Evolutionary conservation across 2,329 filamentous ascomycete species (phyloP), one percentile per base, ranked within the genome.

Genomic region (Alternaria brassicae): DNA sequence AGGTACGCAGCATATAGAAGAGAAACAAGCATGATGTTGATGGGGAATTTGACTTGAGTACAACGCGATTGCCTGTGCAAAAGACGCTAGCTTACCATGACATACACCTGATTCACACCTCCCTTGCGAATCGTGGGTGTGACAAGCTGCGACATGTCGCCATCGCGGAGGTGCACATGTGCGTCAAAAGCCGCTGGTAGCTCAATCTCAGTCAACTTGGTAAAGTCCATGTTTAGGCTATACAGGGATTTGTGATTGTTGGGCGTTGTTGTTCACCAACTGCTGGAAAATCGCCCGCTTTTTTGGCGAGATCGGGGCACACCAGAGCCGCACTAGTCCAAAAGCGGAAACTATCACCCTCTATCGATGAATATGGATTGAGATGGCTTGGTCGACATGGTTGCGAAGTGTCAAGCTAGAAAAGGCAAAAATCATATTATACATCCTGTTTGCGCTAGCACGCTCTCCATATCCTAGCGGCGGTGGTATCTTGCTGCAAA

Each of bases 81-180:
- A 36, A 10, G 34, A 19, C 34, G n/a, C n/a, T 37, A 37, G 58
- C 79, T 69, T 75, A 82, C 81, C 82, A 84, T 84, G 30, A 85
- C 82, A 74, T 80, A 84, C 36, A 85, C 83, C 30, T 81, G 83
- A 70, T 84, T 82, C 60, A 82, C 82, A 61, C 83, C 83, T 59
- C 83, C 83, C 60, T 77, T 66, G 49, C 82, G 78, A 65, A 85
- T 83, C 21, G 81, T 83, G 4, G 81, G 81, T 30, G 80, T 81
- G 52, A 85, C 82, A 2, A 81, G 72, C 70, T 82, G 79, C 61
- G 81, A 80, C 82, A 85, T 85, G 28, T 80, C 78, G 15, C 81
- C 81, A 73, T 84, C 81, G 30, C 83, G 78, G 47, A 85, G 72
- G 67, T 85, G 83, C 44, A 85, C 83, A 62, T 81, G 82, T 57